Evolutionary conservation across 1,284 basidiomycete genomes (phyloP), one percentile per base, ranked within the genome.

Genomic region (Fistulinella cinereoalba): DNA sequence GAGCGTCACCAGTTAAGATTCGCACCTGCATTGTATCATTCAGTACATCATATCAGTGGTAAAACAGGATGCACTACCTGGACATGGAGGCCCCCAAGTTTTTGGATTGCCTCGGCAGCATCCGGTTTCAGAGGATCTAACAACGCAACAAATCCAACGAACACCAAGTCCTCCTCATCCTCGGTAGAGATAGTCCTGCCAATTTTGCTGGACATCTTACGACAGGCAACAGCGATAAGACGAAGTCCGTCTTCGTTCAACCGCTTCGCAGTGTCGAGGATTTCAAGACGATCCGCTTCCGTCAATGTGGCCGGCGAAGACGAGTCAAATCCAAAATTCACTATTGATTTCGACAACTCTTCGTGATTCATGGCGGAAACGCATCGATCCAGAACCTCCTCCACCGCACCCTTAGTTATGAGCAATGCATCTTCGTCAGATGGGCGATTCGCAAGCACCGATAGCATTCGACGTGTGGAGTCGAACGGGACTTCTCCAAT

Each of bases 401-500:
- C 61, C 9, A 65, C 65, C 1, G 61, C 61, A 4, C 61, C 61
- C 25, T 64, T 64, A 21, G 65, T 65, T 29, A 64, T 52, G 4
- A 64, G 38, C 15, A 68, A 22, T 6, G 57, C 52, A 21, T 64
- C 65, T 18, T 29, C 55, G n/a, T n/a, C n/a, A n/a, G n/a, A n/a
- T n/a, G n/a, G n/a, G n/a, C 18, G 25, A 27, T 27, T 27, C 25
- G 48, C 62, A 12, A 64, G 62, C 15, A 64, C 22, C 19, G 61
- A 64, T 27, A 64, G 65, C 56, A 64, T 60, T 24, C 61, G 61
- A 36, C 61, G 61, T 2, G 65, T 56, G 6, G 61, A 68, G 41
- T 64, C 61, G 21, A 64, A 64, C 21, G 61, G 61, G 52, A 64
- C 65, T 50, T 64, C 61, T 10, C 65, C 61, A 1, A 66, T 52